phyloP scores from a whole-genome alignment of 73 alveolate genomes.

The Tetrahymena borealis region DNA sequence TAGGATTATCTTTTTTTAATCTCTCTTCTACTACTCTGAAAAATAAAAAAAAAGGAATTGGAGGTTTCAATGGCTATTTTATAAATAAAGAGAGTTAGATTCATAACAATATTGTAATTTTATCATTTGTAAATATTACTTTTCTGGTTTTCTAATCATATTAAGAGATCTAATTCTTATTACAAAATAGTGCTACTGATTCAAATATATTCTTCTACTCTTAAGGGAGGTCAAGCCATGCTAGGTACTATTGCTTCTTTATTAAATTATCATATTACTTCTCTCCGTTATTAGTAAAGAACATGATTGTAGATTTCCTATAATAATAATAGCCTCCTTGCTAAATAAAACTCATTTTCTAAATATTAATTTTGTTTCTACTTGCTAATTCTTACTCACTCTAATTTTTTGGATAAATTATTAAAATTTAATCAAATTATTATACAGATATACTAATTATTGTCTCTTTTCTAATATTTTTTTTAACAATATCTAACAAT shows the following conservation, averaged over 20 bases:
- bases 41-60: neutral
- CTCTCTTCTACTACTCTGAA: neutral
- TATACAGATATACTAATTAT: neutral
- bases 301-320: neutral
- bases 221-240: neutral
- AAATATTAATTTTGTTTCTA: neutral
- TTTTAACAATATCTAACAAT: too few species aligned
- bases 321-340: neutral
- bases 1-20: neutral
- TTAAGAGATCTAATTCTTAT: neutral
- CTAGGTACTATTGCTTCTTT: neutral
- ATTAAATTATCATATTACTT: neutral
- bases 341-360: neutral
- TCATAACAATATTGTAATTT: too few species aligned
- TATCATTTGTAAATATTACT: neutral
- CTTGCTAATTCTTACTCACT: neutral
- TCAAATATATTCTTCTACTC: neutral
- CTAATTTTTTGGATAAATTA: too few species aligned
- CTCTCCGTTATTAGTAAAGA: neutral
- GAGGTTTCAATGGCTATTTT: neutral
- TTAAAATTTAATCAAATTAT: neutral
- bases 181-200: neutral
- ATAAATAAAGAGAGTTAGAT: neutral
- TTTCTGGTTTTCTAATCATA: neutral
- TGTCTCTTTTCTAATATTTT: too few species aligned